Conservation (phyloP, 2,329 filamentous ascomycete genomes). For the Sporothrix variecibatus region DNA sequence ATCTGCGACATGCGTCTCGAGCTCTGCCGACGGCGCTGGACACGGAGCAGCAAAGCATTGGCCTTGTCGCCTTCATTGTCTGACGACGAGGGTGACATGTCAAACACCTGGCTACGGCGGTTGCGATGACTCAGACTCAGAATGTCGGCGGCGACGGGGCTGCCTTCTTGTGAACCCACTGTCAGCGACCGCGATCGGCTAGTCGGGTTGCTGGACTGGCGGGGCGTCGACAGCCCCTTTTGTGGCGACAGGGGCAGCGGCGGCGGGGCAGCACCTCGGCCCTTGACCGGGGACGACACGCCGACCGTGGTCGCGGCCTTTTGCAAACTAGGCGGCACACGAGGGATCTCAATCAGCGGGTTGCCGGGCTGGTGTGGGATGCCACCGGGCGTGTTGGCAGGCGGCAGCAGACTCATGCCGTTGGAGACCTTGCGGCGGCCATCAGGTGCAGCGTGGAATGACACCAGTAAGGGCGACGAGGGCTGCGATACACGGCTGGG, state of each 20-base stretch:
- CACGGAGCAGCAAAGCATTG: constrained; percentile 74
- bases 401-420: constrained; percentile 79
- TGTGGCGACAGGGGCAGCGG: constrained; percentile 62
- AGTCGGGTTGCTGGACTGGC: constrained; percentile 62
- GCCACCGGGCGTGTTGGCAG: constrained; percentile 60
- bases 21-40: constrained; percentile 91
- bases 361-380: constrained; percentile 57
- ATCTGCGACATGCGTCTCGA: constrained; percentile 93
- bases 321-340: constrained; percentile 60
- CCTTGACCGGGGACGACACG: constrained; percentile 55
- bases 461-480: constrained; percentile 90
- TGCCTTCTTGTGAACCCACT: constrained; percentile 90
- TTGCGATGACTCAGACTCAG: constrained; percentile 78
- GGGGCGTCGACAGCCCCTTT: constrained; percentile 61
- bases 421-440: constrained; percentile 85
- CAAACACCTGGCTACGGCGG: constrained; percentile 89
- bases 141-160: constrained; percentile 68
- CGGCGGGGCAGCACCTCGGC: constrained; percentile 47
- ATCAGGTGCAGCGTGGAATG: constrained; percentile 85
- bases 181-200: constrained; percentile 83
- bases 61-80: constrained; percentile 95
- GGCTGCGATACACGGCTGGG: constrained; percentile 79
- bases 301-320: constrained; percentile 59
- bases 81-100: constrained; percentile 95
- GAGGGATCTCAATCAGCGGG: constrained; percentile 68